These are phyloP conservation scores for Fusarium abutilonis DNA, from an alignment of 2,329 filamentous ascomycete species.

Conservation along the genomic window DNA sequence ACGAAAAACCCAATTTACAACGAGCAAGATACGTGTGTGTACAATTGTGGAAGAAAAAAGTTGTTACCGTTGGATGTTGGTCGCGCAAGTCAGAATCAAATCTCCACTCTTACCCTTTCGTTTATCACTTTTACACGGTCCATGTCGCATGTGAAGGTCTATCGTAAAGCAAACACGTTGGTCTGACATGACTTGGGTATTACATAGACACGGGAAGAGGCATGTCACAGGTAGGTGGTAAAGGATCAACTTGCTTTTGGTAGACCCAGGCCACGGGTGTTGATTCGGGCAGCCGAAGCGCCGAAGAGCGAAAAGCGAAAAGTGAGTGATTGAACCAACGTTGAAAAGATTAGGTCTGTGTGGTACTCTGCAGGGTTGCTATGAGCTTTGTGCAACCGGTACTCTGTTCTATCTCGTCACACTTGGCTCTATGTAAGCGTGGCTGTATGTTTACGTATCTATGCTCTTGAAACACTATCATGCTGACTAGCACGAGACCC, in stretches of 20 bases:
- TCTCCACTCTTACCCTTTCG: conserved; percentile 47
- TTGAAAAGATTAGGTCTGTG: not conserved
- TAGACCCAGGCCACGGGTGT: not conserved
- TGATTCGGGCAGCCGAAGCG: conserved; percentile 16
- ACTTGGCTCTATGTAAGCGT: not conserved
- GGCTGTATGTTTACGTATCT: not conserved
- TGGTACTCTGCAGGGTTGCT: not conserved
- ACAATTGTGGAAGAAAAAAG: conserved; percentile 14
- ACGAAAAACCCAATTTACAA: conserved; percentile 31
- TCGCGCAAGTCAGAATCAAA: conserved; percentile 44
- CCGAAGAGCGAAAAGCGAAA: not conserved
- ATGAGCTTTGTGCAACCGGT: not conserved
- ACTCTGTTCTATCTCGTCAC: conserved; percentile 7
- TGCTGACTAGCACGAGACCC: not conserved
- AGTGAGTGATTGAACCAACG: not conserved
- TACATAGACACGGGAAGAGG: not conserved
- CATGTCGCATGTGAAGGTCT: not conserved
- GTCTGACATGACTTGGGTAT: not conserved
- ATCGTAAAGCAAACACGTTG: not conserved
- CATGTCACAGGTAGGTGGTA: not conserved
- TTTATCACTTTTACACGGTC: not conserved
- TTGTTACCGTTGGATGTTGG: conserved; percentile 20
- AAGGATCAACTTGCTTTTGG: not conserved
- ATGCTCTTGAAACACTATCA: not conserved
- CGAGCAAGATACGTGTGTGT: conserved; percentile 17